Evolutionary conservation across 2,329 filamentous ascomycete species (phyloP).

Genomic region (Xylaria digitata): DNA sequence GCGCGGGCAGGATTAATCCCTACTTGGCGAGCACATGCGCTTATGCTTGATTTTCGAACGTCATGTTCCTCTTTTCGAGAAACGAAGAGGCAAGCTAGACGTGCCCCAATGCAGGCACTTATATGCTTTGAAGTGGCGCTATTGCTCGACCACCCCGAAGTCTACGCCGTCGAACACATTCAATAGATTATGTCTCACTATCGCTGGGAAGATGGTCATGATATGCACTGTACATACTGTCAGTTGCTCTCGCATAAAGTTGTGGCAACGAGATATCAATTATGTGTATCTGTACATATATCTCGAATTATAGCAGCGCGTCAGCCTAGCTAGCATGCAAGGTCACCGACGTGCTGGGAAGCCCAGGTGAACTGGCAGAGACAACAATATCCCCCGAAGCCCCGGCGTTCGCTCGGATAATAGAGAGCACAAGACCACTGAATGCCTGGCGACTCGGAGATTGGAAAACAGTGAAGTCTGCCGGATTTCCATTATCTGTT

Average conservation of each 20-base stretch:
- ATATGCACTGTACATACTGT: neutral
- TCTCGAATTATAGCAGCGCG: neutral
- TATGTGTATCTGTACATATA: conserved; percentile 12
- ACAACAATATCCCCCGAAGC: conserved; percentile 44
- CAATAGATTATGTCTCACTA: too few species aligned
- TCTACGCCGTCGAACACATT: too few species aligned
- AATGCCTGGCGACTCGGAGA: conserved; percentile 55
- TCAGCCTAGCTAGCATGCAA: conserved; percentile 28
- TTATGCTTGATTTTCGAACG: too few species aligned
- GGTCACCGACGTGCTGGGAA: conserved; percentile 36
- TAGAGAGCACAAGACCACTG: conserved; percentile 55
- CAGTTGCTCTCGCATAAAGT: neutral
- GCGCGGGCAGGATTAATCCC: too few species aligned
- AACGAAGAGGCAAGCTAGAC: too few species aligned
- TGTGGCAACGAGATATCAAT: neutral
- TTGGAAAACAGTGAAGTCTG: conserved; percentile 58
- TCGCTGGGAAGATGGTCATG: too few species aligned
- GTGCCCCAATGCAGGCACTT: too few species aligned
- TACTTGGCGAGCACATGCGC: too few species aligned
- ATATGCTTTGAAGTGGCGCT: too few species aligned
- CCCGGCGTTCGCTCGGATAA: conserved; percentile 51
- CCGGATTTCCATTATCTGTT: conserved; percentile 64
- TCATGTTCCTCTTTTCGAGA: too few species aligned
- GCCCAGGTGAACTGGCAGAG: conserved; percentile 39
- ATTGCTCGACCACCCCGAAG: too few species aligned